Conservation (phyloP, 1,284 basidiomycete genomes). For the Quambalaria eucalypti region DNA sequence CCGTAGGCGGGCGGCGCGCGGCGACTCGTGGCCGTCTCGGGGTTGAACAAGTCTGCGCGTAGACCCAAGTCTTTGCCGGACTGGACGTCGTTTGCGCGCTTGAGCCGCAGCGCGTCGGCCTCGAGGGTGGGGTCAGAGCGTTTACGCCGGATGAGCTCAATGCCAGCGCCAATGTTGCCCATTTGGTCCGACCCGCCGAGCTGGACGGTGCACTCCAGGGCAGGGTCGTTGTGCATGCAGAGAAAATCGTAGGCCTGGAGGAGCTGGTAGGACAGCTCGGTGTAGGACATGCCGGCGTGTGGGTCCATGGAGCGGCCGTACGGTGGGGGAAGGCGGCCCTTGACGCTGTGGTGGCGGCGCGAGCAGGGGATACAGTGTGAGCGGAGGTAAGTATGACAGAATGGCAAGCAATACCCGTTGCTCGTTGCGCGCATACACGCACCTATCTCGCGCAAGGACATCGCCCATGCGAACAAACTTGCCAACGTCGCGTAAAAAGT, state of each 20-base stretch:
- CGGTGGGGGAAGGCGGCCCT: conserved; percentile 15
- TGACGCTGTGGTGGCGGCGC: conserved; percentile 70
- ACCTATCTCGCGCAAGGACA: conserved; percentile 86
- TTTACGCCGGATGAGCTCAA: conserved; percentile 70
- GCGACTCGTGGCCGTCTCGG: not conserved
- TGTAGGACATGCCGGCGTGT: conserved; percentile 74
- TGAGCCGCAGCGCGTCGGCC: conserved; percentile 15
- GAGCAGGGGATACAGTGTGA: not conserved
- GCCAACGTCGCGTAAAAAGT: conserved; percentile 76
- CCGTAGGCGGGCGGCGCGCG: conserved; percentile 59
- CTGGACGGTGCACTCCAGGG: conserved; percentile 67
- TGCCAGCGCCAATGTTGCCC: conserved; percentile 91
- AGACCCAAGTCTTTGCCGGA: conserved; percentile 13
- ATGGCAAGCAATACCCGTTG: not conserved
- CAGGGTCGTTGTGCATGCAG: conserved; percentile 50
- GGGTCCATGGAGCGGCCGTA: conserved; percentile 37
- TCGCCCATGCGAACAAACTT: conserved; percentile 71
- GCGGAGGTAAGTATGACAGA: not conserved
- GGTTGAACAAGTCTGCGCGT: conserved; percentile 3
- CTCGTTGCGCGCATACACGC: not conserved
- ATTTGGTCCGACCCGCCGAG: conserved; percentile 95
- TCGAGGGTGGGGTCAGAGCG: conserved; percentile 14
- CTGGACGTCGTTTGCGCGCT: conserved; percentile 9
- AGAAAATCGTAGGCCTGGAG: conserved; percentile 94
- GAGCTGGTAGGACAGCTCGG: conserved; percentile 94